These are phyloP conservation scores for Andrographis paniculata DNA, from an alignment of 305 asterid species.

Conservation along the genomic window DNA sequence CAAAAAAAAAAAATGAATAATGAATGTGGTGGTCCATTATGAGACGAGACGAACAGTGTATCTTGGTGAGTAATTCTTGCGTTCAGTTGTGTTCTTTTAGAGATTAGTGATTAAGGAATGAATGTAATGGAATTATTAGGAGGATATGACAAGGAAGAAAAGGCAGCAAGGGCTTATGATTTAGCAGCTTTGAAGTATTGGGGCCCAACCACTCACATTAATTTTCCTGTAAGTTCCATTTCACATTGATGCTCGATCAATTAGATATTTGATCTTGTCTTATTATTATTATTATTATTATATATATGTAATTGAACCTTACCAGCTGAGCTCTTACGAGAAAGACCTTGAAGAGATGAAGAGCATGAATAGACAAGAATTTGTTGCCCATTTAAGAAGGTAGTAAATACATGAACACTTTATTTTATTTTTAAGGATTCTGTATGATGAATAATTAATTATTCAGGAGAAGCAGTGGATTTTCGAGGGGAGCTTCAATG, in stretches of 20 bases:
- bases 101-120: too few relatives aligned
- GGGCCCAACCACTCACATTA: slow-evolving; percentile 76
- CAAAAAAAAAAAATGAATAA: too few relatives aligned
- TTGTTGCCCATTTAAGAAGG: slow-evolving; percentile 92
- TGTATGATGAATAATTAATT: not conserved
- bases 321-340: slow-evolving; percentile 53
- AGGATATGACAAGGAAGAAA: slow-evolving; percentile 81
- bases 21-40: too few relatives aligned
- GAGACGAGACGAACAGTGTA: slow-evolving; percentile 41
- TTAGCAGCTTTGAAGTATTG: slow-evolving; percentile 83
- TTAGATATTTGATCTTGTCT: not conserved
- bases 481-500: slow-evolving; percentile 87
- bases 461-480: slow-evolving; percentile 82
- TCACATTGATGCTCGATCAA: not conserved
- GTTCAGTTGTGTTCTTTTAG: too few relatives aligned
- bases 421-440: not conserved
- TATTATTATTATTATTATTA: too few relatives aligned
- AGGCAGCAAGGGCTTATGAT: slow-evolving; percentile 83
- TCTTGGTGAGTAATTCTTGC: slow-evolving; percentile 45
- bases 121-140: too few relatives aligned
- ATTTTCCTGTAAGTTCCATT: slow-evolving; percentile 47
- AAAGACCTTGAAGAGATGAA: slow-evolving; percentile 75
- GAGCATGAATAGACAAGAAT: slow-evolving; percentile 75
- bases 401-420: not conserved
- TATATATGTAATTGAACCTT: too few relatives aligned